phyloP scores from a whole-genome alignment of 208 protist genomes.

The Trypanosoma theileri region DNA sequence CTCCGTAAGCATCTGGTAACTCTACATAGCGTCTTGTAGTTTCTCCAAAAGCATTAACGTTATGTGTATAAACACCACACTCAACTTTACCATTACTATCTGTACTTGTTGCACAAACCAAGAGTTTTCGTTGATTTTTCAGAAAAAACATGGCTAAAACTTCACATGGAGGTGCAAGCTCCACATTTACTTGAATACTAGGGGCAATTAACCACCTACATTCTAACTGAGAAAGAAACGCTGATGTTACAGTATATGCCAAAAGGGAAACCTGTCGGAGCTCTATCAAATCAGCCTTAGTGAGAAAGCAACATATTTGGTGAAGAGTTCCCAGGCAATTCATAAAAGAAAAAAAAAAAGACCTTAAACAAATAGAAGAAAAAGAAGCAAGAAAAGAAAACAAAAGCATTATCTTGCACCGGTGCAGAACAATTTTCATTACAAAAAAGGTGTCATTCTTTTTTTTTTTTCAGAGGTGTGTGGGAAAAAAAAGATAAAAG shows the following conservation, averaged over 20 bases:
- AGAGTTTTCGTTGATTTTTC: slow-evolving; percentile 36
- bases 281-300: slow-evolving; percentile 42
- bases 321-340: slow-evolving; percentile 50
- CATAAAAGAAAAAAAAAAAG: slow-evolving; percentile 30
- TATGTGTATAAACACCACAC: slow-evolving; percentile 50
- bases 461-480: slow-evolving; percentile 3
- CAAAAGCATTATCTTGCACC: slow-evolving; percentile 12
- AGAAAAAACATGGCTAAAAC: slow-evolving; percentile 50
- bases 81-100: slow-evolving; percentile 37
- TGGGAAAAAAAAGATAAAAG: slow-evolving; percentile 19
- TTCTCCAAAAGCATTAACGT: slow-evolving; percentile 24
- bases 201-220: slow-evolving; percentile 41
- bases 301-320: slow-evolving; percentile 52
- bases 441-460: background rate
- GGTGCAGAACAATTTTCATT: background rate
- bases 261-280: slow-evolving; percentile 47
- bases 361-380: background rate
- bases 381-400: slow-evolving; percentile 18
- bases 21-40: slow-evolving; percentile 36
- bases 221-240: slow-evolving; percentile 34
- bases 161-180: slow-evolving; percentile 50
- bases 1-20: slow-evolving; percentile 45
- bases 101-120: slow-evolving; percentile 40
- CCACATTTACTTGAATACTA: slow-evolving; percentile 40
- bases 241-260: slow-evolving; percentile 29